Evolutionary conservation across 2,329 filamentous ascomycete genomes (phyloP).

Genomic region (Domatiomyces catenatus): DNA sequence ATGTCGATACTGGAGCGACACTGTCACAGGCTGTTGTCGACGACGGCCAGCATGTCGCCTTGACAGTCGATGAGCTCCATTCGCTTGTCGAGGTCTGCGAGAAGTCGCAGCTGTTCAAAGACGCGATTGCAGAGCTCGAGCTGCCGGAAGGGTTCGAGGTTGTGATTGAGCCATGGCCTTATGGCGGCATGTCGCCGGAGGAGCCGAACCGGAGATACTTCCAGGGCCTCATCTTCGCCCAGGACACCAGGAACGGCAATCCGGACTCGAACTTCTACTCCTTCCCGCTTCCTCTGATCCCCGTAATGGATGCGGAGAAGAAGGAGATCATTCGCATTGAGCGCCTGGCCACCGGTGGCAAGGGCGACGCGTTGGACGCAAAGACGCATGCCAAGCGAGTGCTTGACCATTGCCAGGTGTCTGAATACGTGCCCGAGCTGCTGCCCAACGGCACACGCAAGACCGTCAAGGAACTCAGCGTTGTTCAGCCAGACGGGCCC

Average conservation of each 20-base stretch:
- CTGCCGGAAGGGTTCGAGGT: conserved; percentile 39
- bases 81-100: conserved; percentile 35
- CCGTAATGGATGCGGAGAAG: conserved; percentile 44
- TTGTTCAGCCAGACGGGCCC: conserved; percentile 54
- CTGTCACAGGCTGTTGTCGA: conserved; percentile 33
- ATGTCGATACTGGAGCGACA: conserved; percentile 28
- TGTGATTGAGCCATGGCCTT: conserved; percentile 39
- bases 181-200: conserved; percentile 36
- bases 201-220: conserved; percentile 37
- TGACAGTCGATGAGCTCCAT: conserved; percentile 35
- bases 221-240: conserved; percentile 40
- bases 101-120: conserved; percentile 37
- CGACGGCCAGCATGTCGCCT: conserved; percentile 30
- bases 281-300: conserved; percentile 45
- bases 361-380: conserved; percentile 33
- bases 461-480: conserved; percentile 54
- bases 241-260: conserved; percentile 32
- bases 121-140: conserved; percentile 36
- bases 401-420: conserved; percentile 37
- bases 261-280: conserved; percentile 47
- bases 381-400: conserved; percentile 29
- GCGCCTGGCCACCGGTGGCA: conserved; percentile 38
- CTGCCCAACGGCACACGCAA: conserved; percentile 33
- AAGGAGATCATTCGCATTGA: conserved; percentile 43
- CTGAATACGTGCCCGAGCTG: conserved; percentile 39